Conservation (phyloP, 768 basidiomycete genomes). For the Heimioporus sp. region DNA sequence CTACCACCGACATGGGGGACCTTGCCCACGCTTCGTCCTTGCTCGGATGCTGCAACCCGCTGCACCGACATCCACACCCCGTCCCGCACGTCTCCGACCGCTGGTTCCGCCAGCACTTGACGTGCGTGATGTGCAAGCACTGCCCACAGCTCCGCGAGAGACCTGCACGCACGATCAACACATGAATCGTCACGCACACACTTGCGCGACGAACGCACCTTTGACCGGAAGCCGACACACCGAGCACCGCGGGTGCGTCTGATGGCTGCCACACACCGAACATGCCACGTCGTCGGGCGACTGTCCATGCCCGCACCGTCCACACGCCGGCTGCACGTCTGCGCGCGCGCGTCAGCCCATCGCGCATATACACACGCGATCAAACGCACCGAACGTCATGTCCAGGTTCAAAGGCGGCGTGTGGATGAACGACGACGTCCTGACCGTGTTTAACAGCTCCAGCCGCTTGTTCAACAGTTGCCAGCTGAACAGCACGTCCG, state of each 20-base stretch:
- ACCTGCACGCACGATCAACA: slow-evolving; percentile 36
- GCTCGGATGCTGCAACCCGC: slow-evolving; percentile 15
- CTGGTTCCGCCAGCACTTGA: slow-evolving; percentile 55
- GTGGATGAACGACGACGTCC: slow-evolving; percentile 26
- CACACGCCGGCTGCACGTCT: slow-evolving; percentile 52
- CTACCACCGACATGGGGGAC: slow-evolving; percentile 9
- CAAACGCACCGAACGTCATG: slow-evolving; percentile 34
- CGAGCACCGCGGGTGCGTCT: slow-evolving; percentile 54
- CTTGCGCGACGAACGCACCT: no score
- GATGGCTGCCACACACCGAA: slow-evolving; percentile 41
- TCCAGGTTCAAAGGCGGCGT: slow-evolving; percentile 28
- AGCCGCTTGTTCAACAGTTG: slow-evolving; percentile 64
- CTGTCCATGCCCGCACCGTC: slow-evolving; percentile 38
- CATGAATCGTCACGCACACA: not conserved
- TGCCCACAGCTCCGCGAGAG: slow-evolving; percentile 58
- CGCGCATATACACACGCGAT: not conserved
- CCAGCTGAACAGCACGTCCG: slow-evolving; percentile 77
- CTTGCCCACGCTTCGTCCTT: slow-evolving; percentile 5
- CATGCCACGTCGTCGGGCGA: slow-evolving; percentile 39
- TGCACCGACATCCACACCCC: slow-evolving; percentile 67
- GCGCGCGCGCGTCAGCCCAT: slow-evolving; percentile 1
- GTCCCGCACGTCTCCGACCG: slow-evolving; percentile 55
- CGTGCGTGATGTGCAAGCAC: slow-evolving; percentile 64
- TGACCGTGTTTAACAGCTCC: slow-evolving; percentile 69
- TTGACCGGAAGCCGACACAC: slow-evolving; percentile 76